Evolutionary conservation across 345 rosid genomes (phyloP), one percentile per base, ranked within the genome.

Genomic region (Sapria himalayana): DNA sequence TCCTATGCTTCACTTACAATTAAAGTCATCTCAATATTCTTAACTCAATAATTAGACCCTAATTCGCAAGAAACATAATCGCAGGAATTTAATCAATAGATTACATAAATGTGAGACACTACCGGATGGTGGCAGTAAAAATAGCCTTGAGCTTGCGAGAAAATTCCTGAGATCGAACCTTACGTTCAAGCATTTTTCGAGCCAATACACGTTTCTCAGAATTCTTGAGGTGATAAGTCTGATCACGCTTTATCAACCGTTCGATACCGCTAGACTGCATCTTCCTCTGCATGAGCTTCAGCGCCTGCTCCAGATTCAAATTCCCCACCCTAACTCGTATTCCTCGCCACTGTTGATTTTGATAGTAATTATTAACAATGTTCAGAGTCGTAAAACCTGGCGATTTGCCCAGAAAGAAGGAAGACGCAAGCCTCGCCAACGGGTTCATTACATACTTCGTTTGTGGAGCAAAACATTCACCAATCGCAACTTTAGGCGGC

Each of bases 151-250:
- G 89, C 62, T 81, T 86, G 40, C 74, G 81, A 7, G 89, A 71
- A 15, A 73, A 60, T 22, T 75, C 81, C 64, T 78, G 67, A 10
- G 92, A 69, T 45, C 58, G 73, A 54, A 86, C 49, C 64, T 49
- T 76, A 2, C 69, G 71, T 55, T 78, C 63, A 11, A 81, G 74
- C 41, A 27, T 59, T 67, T 86, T 81, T 35, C 81, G 76, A 3
- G 97, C 94, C 37, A 86, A 42, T 34, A 86, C 72, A 20, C 89
- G 76, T 68, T 76, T 81, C 81, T 86, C 94, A 21, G 97, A 86
- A 51, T 86, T 78, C 74, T 78, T 86, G 37, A 78, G 24, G 59
- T 81, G 97, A 37, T 54, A 73, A 16, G 58, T 67, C 70, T 68
- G 76, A 33, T 60, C 49, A 3, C 54, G 54, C 71, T 76, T 86